Percentiles rank a stretch among this genome's conserved stretches.
phyloP scores from a whole-genome alignment of 208 protist species.

The Leishmania guyanensis region DNA sequence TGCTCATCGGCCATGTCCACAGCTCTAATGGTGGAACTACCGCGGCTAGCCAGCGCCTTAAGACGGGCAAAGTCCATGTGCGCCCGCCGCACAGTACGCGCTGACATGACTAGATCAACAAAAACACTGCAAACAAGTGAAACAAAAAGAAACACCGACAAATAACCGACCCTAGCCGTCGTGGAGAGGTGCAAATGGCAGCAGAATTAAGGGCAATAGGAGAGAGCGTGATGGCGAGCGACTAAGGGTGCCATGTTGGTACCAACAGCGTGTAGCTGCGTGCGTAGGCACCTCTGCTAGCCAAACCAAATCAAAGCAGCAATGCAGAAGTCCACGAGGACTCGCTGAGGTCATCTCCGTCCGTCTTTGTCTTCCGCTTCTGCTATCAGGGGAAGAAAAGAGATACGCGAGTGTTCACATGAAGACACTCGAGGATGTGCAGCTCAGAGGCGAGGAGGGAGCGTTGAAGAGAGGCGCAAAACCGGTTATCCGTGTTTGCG shows the following conservation, averaged over 20 bases:
- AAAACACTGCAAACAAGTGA: neutral
- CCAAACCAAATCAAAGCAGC: neutral
- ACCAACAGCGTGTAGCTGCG: neutral
- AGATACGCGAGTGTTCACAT: neutral
- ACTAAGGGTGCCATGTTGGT: neutral
- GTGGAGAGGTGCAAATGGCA: neutral
- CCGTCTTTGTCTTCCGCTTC: neutral
- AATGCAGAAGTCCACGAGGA: neutral
- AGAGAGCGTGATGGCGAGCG: neutral
- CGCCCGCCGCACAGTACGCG: constrained; percentile 33
- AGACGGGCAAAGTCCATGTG: constrained; percentile 45
- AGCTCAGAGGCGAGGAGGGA: neutral
- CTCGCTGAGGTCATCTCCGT: neutral
- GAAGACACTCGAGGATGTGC: neutral
- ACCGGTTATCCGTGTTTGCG: neutral
- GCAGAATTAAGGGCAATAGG: neutral
- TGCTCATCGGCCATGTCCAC: constrained; percentile 20
- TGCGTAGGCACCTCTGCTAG: neutral
- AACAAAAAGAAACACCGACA: neutral
- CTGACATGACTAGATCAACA: constrained; percentile 13
- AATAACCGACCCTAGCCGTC: neutral
- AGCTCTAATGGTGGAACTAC: constrained; percentile 7
- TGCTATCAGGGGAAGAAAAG: neutral
- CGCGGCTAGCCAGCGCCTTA: constrained; percentile 1
- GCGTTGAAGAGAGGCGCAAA: neutral